Percentiles rank a stretch among this genome's conserved stretches.
These are phyloP conservation scores for Phaeophleospora eucalypticola DNA, from an alignment of 2,329 filamentous ascomycete genomes.

Conservation along the genomic window DNA sequence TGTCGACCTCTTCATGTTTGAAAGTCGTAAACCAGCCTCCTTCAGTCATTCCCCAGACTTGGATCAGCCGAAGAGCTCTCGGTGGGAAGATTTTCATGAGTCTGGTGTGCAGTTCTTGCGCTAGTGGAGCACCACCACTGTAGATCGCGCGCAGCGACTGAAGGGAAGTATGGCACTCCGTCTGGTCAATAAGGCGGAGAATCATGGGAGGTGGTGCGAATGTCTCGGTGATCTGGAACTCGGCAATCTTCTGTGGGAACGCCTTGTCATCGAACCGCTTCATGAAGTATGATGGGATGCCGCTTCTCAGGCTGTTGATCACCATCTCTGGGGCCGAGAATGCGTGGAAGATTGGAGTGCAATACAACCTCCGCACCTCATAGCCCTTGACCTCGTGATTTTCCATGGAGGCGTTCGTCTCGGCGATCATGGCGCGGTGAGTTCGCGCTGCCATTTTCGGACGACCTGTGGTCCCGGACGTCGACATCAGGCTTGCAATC, in stretches of 20 bases:
- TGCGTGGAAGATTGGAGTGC: slow-evolving; percentile 52
- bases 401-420: slow-evolving; percentile 31
- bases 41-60: slow-evolving; percentile 56
- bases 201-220: slow-evolving; percentile 47
- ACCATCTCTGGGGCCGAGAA: slow-evolving; percentile 47
- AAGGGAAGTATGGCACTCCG: slow-evolving; percentile 36
- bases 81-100: slow-evolving; percentile 39
- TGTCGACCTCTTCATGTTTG: slow-evolving; percentile 39
- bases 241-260: slow-evolving; percentile 35
- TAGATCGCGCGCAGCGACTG: slow-evolving; percentile 42
- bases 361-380: slow-evolving; percentile 43
- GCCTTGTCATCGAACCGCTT: slow-evolving; percentile 43
- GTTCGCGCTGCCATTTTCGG: slow-evolving; percentile 40
- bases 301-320: slow-evolving; percentile 45
- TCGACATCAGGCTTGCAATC: slow-evolving; percentile 41
- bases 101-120: slow-evolving; percentile 38
- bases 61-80: slow-evolving; percentile 41
- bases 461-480: slow-evolving; percentile 37
- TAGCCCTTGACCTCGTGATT: slow-evolving; percentile 27
- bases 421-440: slow-evolving; percentile 45
- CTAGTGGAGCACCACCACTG: slow-evolving; percentile 49
- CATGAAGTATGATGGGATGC: slow-evolving; percentile 47
- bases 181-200: slow-evolving; percentile 22
- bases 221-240: slow-evolving; percentile 45
- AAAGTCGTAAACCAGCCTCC: slow-evolving; percentile 42